A percentile compares a stretch with the other conserved stretches of the same genome.
These are phyloP conservation scores for Plenodomus lindquistii DNA, from an alignment of 2,329 filamentous ascomycete genomes.

Conservation along the genomic window DNA sequence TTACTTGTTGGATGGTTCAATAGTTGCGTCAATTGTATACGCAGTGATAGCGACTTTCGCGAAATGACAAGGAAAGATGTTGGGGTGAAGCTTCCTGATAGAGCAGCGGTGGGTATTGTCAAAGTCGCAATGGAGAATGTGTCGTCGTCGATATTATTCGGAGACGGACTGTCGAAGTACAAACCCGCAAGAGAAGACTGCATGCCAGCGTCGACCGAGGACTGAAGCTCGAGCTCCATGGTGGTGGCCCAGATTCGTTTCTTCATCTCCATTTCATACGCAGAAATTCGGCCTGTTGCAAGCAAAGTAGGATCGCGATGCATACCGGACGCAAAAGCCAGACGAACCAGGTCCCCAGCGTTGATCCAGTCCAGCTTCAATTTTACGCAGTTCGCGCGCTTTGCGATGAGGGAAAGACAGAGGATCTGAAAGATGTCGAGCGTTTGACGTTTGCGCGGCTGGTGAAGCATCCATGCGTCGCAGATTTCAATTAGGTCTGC, in stretches of 20 bases:
- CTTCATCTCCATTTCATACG: conserved; percentile 58
- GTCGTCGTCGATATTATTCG: conserved; percentile 57
- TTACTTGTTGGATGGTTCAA: conserved; percentile 37
- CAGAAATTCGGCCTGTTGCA: conserved; percentile 34
- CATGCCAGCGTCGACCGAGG: conserved; percentile 60
- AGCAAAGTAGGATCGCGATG: conserved; percentile 53
- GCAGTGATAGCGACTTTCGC: conserved; percentile 33
- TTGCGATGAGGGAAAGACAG: conserved; percentile 56
- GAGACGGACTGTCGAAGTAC: conserved; percentile 56
- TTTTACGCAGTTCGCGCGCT: conserved; percentile 56
- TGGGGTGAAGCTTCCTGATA: conserved; percentile 34
- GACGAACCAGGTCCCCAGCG: conserved; percentile 55
- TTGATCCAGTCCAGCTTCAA: conserved; percentile 59
- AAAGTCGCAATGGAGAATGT: conserved; percentile 43
- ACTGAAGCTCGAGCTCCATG: conserved; percentile 60
- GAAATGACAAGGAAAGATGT: conserved; percentile 32
- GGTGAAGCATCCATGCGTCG: conserved; percentile 48
- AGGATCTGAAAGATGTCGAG: conserved; percentile 56
- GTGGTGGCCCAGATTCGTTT: conserved; percentile 62
- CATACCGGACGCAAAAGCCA: conserved; percentile 58
- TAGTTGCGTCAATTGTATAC: conserved; percentile 36
- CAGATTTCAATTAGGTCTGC: conserved; percentile 44
- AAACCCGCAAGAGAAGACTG: conserved; percentile 47
- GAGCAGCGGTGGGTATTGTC: conserved; percentile 27
- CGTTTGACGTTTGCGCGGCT: conserved; percentile 58